phyloP scores from a whole-genome alignment of 148 eudicot genomes.

The Hydrangea macrophylla region DNA sequence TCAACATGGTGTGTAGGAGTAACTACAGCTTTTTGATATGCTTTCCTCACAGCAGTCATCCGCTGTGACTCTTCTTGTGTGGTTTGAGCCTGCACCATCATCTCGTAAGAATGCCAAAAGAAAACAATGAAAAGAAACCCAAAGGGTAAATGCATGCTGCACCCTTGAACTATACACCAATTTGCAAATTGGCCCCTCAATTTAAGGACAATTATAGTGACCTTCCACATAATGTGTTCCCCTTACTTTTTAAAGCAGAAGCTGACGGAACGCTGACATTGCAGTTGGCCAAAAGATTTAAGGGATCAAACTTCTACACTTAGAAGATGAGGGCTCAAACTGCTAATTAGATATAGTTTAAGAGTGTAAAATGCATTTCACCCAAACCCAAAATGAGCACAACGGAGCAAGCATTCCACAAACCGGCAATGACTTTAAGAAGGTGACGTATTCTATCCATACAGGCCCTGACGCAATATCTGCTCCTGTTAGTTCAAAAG shows the following conservation, averaged over 20 bases:
- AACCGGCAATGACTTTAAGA: conserved; percentile 80
- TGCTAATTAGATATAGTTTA: too few relatives aligned
- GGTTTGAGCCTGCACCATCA: conserved; percentile 66
- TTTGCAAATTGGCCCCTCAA: too few relatives aligned
- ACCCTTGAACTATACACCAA: too few relatives aligned
- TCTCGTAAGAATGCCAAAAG: conserved; percentile 12
- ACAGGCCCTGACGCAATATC: conserved; percentile 94
- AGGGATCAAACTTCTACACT: too few relatives aligned
- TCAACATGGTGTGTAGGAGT: conserved; percentile 92
- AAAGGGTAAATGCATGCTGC: not conserved
- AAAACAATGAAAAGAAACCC: conserved; percentile 3
- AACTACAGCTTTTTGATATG: conserved; percentile 85
- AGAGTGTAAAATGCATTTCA: too few relatives aligned
- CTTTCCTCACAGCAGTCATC: conserved; percentile 77
- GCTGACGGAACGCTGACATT: too few relatives aligned
- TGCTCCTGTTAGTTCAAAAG: conserved; percentile 52
- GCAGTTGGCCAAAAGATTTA: too few relatives aligned
- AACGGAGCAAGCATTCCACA: conserved; percentile 27
- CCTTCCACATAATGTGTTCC: too few relatives aligned
- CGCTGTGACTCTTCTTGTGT: conserved; percentile 86
- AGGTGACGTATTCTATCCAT: conserved; percentile 92
- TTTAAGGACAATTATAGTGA: too few relatives aligned
- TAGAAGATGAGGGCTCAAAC: too few relatives aligned
- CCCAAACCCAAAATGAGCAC: too few relatives aligned
- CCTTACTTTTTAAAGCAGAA: too few relatives aligned